These are phyloP conservation scores for Coemansia sp. DNA, from an alignment of 192 early-diverging fungal species.

Conservation along the genomic window DNA sequence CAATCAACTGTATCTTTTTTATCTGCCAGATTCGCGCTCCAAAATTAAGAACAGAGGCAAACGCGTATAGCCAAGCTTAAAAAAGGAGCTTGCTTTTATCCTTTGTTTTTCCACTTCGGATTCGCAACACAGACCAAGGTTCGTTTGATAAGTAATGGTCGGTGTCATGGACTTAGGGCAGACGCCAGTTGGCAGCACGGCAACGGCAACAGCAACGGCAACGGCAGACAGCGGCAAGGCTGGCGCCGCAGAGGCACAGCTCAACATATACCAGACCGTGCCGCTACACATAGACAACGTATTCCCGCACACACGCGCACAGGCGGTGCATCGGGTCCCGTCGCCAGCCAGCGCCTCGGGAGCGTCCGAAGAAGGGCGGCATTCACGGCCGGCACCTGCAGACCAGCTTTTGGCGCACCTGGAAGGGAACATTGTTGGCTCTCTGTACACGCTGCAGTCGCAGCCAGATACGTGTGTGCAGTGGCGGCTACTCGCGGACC, in stretches of 20 bases:
- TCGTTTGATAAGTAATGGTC: background rate
- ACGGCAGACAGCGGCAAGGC: background rate
- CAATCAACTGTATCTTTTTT: background rate
- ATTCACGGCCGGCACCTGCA: slow-evolving; percentile 6
- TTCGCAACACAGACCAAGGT: background rate
- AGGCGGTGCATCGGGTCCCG: slow-evolving; percentile 37
- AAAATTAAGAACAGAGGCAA: background rate
- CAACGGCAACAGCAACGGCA: background rate
- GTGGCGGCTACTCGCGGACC: slow-evolving; percentile 48
- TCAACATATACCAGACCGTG: slow-evolving; percentile 40
- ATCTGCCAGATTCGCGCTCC: background rate
- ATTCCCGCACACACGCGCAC: slow-evolving; percentile 31
- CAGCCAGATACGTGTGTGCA: slow-evolving; percentile 48
- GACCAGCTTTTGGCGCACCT: slow-evolving; percentile 39
- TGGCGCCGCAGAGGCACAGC: slow-evolving; percentile 15
- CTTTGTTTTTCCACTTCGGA: background rate
- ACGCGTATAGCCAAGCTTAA: background rate
- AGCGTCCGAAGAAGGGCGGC: background rate
- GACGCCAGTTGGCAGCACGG: too few relatives aligned
- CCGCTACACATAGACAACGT: slow-evolving; percentile 47
- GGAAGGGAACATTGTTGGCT: slow-evolving; percentile 19
- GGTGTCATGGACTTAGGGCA: background rate
- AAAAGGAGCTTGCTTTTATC: too few relatives aligned
- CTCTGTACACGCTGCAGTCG: slow-evolving; percentile 40
- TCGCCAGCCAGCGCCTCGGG: slow-evolving; percentile 13